These are phyloP conservation scores for Parastagonospora avenae DNA, from an alignment of 2,329 filamentous ascomycete species.

Conservation along the genomic window DNA sequence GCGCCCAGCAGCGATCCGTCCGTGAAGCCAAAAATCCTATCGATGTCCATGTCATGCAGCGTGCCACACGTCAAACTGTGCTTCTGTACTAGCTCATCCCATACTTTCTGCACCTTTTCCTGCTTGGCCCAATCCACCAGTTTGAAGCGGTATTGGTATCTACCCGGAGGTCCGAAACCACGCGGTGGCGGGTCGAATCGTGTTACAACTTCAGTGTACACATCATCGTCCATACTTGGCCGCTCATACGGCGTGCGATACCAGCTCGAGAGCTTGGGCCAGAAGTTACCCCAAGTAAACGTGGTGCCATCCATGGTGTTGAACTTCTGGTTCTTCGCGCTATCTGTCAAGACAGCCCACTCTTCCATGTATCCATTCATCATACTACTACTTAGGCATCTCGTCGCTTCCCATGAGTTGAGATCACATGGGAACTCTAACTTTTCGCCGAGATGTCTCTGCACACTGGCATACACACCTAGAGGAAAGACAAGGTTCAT, in stretches of 20 bases:
- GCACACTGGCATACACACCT: slow-evolving; percentile 57
- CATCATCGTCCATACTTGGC: slow-evolving; percentile 25
- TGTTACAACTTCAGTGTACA: slow-evolving; percentile 21
- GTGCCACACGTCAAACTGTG: slow-evolving; percentile 50
- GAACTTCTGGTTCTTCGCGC: slow-evolving; percentile 54
- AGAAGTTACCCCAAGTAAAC: slow-evolving; percentile 57
- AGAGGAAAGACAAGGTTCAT: slow-evolving; percentile 58
- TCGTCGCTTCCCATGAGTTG: slow-evolving; percentile 51
- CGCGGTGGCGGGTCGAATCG: slow-evolving; percentile 36
- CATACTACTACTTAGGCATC: slow-evolving; percentile 51
- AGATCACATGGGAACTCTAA: slow-evolving; percentile 54
- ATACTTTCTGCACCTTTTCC: slow-evolving; percentile 51
- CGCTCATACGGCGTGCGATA: slow-evolving; percentile 49
- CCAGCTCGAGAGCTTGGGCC: slow-evolving; percentile 53
- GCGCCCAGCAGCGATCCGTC: slow-evolving; percentile 48
- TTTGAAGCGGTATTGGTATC: slow-evolving; percentile 48
- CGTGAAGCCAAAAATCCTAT: slow-evolving; percentile 54
- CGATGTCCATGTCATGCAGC: slow-evolving; percentile 49
- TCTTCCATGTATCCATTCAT: slow-evolving; percentile 59
- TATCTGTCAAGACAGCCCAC: slow-evolving; percentile 54
- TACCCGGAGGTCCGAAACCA: slow-evolving; percentile 51
- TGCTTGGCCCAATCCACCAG: slow-evolving; percentile 55
- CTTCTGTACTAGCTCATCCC: slow-evolving; percentile 52
- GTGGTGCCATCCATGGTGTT: slow-evolving; percentile 55
- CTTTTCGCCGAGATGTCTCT: slow-evolving; percentile 48